Evolutionary conservation across 2,329 filamentous ascomycete genomes (phyloP), one percentile per base, ranked within the genome.

Genomic region (Xylariaceae sp.): DNA sequence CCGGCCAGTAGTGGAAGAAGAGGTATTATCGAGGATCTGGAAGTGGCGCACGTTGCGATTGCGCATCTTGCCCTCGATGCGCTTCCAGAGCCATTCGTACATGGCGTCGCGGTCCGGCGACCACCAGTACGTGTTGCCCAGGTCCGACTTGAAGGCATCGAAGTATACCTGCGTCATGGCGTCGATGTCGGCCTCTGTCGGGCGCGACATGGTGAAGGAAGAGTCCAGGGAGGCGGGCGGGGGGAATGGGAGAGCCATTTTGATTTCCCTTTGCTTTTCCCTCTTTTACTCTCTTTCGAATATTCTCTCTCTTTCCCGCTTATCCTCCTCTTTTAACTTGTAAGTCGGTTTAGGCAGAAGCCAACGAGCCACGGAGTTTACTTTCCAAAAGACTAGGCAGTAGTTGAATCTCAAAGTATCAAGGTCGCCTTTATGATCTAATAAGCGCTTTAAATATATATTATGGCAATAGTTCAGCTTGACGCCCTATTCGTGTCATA

Each of bases 21-120:
- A n/a, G n/a, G 8, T 36, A 36, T n/a, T n/a, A 48, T 76, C 69
- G 28, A 64, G 62, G 23, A 76, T 56, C 55, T 75, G 74, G 62
- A 71, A 76, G 54, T 69, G 65, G 4, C 67, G 67, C 17, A 69
- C 61, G 12, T 61, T 58, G 6, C 57, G 69, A 23, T 73, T 63
- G n/a, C 28, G 8, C 50, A 77, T 57, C 44, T 70, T 70, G 2
- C 33, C 39, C 23, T 39, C 47, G 39, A 73, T 67, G 36, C 72
- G 69, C 2, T 9, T 37, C 5, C 49, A 62, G 17, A 75, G 67
- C 73, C 74, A 76, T 17, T 56, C 50, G 11, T 60, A 6, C 65
- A 70, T 69, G 33, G 62, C 44, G 3, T 53, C 57, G 28, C 44
- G 56, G 24, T 66, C 65, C 3, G 56, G 26, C 12, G 71, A 47